A percentile compares a stretch with the other conserved stretches of the same genome.
Evolutionary conservation across 2,329 filamentous ascomycete species (phyloP).

Genomic region (Penicillium sp.): DNA sequence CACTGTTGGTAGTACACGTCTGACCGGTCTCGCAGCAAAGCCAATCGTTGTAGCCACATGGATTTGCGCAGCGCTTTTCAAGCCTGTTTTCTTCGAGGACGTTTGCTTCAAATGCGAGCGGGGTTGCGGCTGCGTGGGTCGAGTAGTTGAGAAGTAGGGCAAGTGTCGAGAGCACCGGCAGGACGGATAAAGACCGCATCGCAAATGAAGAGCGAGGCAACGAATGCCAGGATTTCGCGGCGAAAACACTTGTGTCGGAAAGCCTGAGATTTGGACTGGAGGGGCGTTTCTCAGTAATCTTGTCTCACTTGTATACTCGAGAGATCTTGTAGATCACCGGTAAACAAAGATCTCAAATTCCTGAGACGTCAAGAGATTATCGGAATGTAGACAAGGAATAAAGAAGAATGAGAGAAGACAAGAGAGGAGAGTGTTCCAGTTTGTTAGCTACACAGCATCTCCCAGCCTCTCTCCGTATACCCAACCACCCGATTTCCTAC

Average conservation of each 20-base stretch:
- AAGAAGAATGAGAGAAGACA: conserved; percentile 13
- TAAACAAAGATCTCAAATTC: conserved; percentile 3
- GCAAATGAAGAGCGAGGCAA: conserved; percentile 13
- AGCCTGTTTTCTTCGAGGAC: conserved; percentile 16
- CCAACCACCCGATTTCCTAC: conserved; percentile 36
- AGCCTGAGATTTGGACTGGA: neutral
- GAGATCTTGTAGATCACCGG: conserved; percentile 11
- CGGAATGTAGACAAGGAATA: conserved; percentile 16
- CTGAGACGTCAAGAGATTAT: conserved; percentile 2
- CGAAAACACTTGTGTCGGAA: neutral
- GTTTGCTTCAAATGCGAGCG: conserved; percentile 25
- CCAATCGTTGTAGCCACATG: conserved; percentile 52
- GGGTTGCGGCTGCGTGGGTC: conserved; percentile 27
- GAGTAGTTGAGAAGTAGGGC: conserved; percentile 22
- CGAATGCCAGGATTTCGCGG: neutral
- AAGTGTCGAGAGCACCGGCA: conserved; percentile 27
- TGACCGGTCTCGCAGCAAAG: conserved; percentile 48
- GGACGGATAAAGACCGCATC: conserved; percentile 29
- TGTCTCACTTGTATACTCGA: conserved; percentile 10
- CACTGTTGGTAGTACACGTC: conserved; percentile 50
- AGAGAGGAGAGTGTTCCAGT: conserved; percentile 12
- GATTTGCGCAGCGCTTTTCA: conserved; percentile 44
- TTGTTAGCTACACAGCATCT: conserved; percentile 9
- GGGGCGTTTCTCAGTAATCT: neutral
- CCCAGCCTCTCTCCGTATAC: conserved; percentile 32